These are phyloP conservation scores for Starmerella ratchasimensis DNA, from an alignment of 805 yeast genomes.

Conservation along the genomic window DNA sequence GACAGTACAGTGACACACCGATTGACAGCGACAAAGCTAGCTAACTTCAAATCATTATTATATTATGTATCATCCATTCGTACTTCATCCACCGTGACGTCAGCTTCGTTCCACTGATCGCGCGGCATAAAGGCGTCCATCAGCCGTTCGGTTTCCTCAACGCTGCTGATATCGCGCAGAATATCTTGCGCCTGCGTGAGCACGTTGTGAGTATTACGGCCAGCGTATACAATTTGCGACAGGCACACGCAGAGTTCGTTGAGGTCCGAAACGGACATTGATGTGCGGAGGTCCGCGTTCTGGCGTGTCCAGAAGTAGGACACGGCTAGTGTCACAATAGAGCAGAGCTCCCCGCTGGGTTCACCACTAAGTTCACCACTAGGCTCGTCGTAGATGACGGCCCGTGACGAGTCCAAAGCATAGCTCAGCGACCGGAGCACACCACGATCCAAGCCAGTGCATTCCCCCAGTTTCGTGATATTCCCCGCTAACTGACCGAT, in stretches of 20 bases:
- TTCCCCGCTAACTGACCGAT: neutral
- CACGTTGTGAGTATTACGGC: neutral
- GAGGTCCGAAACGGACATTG: conserved; percentile 3
- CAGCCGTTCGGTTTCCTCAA: conserved; percentile 9
- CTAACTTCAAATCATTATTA: neutral
- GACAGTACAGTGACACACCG: no score
- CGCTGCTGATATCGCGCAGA: conserved; percentile 6
- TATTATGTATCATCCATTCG: no score
- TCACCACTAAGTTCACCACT: conserved; percentile 1
- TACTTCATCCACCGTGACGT: neutral
- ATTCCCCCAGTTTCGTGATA: no score
- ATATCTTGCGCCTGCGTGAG: conserved; percentile 10
- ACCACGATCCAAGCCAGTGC: conserved; percentile 1
- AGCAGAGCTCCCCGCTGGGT: no score
- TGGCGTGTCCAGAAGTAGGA: conserved; percentile 14
- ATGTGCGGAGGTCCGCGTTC: conserved; percentile 2
- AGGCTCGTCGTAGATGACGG: neutral
- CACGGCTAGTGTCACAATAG: no score
- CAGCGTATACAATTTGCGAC: conserved; percentile 6
- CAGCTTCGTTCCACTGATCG: conserved; percentile 2
- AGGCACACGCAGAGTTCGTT: conserved; percentile 14
- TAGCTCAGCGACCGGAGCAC: conserved; percentile 3
- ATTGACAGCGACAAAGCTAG: no score
- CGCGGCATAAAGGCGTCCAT: conserved; percentile 8
- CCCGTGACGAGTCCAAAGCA: conserved; percentile 2